Evolutionary conservation across 352 stramenopile genomes (phyloP).

Genomic region (Globisporangium parvum): DNA sequence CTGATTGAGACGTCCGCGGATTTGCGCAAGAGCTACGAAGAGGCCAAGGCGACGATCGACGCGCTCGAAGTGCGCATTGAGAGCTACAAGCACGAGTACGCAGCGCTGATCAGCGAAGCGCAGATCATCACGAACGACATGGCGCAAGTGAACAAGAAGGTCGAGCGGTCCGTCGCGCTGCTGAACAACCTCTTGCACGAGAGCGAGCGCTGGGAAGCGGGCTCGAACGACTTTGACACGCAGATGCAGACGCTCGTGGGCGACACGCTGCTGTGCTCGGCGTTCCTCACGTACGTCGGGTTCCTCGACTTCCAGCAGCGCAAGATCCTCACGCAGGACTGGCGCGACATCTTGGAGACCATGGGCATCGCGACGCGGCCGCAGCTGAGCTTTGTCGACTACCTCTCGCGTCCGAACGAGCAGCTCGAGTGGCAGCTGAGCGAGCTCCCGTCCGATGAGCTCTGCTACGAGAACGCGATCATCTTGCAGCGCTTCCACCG

Average conservation of each 20-base stretch:
- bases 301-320: constrained; percentile 98
- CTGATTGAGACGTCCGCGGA: constrained; percentile 94
- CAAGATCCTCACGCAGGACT: constrained; percentile 92
- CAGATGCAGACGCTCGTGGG: constrained; percentile 97
- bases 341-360: constrained; percentile 91
- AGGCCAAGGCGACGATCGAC: constrained; percentile 91
- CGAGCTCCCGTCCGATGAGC: constrained; percentile 94
- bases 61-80: constrained; percentile 95
- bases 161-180: constrained; percentile 95
- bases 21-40: constrained; percentile 90
- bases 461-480: constrained; percentile 99
- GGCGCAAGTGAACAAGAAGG: constrained; percentile 95
- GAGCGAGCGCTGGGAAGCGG: constrained; percentile 97
- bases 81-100: constrained; percentile 99
- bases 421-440: constrained; percentile 94
- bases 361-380: constrained; percentile 87
- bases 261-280: constrained; percentile 93
- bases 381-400: constrained; percentile 92
- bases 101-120: constrained; percentile 95
- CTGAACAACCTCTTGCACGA: constrained; percentile 97
- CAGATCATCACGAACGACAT: constrained; percentile 99
- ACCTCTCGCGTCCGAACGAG: constrained; percentile 93
- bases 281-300: constrained; percentile 98
- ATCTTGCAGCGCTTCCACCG: constrained; percentile 97
- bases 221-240: constrained; percentile 94